Conservation (phyloP, 139 green algal genomes). For the Microglena sp. region DNA sequence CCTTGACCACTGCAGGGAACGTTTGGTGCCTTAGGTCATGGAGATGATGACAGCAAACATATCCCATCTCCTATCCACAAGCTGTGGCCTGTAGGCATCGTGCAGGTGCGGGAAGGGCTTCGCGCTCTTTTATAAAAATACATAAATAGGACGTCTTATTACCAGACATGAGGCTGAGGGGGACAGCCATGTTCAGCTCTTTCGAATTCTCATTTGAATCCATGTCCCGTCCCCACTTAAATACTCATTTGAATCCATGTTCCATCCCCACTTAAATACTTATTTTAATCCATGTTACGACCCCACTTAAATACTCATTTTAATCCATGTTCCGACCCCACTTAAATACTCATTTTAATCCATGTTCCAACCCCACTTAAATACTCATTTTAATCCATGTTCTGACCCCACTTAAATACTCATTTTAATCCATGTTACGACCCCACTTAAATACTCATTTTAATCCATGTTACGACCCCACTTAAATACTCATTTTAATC, state of each 20-base stretch:
- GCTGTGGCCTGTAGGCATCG: constrained; percentile 49
- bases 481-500: not conserved
- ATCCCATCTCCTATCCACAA: constrained; percentile 21
- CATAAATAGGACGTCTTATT: not conserved
- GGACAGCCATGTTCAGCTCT: not conserved
- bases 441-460: too few species aligned
- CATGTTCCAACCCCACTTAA: not conserved
- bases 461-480: not conserved
- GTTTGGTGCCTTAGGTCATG: constrained; percentile 49
- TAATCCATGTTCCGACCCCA: not conserved
- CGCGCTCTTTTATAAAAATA: not conserved
- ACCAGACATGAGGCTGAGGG: not conserved
- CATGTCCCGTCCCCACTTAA: too few species aligned
- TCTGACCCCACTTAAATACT: too few species aligned
- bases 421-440: not conserved
- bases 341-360: too few species aligned
- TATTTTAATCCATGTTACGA: not conserved
- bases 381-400: not conserved
- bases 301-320: not conserved
- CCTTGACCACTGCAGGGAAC: constrained; percentile 24
- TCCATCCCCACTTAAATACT: not conserved
- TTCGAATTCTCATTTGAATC: not conserved
- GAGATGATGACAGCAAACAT: constrained; percentile 15
- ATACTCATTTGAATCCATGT: too few species aligned
- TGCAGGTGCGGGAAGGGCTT: constrained; percentile 24